Conservation (phyloP, 345 rosid genomes). For the Lepidium africanum region DNA sequence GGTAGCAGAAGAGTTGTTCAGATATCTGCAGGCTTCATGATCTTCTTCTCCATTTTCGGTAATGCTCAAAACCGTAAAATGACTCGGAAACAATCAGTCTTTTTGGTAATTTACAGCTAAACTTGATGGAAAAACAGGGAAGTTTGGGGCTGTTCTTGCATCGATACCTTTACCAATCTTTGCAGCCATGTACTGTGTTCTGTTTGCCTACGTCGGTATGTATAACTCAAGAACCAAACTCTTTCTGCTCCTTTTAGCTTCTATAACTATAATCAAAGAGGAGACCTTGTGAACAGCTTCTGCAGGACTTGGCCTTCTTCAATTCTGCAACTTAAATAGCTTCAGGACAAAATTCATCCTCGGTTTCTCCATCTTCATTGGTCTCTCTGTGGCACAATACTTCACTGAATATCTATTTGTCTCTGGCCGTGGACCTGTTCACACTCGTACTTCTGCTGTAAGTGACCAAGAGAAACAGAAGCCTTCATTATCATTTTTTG, state of each 20-base stretch:
- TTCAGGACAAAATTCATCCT: conserved; percentile 76
- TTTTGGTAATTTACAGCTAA: background rate
- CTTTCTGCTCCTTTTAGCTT: background rate
- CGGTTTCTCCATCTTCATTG: conserved; percentile 76
- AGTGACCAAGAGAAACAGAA: conserved; percentile 11
- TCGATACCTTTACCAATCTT: conserved; percentile 78
- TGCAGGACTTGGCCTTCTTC: conserved; percentile 75
- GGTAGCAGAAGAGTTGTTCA: conserved; percentile 83
- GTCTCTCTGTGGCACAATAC: conserved; percentile 79
- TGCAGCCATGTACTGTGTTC: conserved; percentile 79
- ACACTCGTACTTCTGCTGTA: conserved; percentile 55
- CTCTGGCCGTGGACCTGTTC: conserved; percentile 66
- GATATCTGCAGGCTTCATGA: conserved; percentile 77
- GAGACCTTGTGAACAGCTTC: conserved; percentile 44
- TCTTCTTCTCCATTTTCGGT: conserved; percentile 87
- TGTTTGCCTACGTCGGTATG: conserved; percentile 83
- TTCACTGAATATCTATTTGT: conserved; percentile 49
- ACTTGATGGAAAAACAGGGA: conserved; percentile 43
- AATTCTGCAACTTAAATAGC: conserved; percentile 83
- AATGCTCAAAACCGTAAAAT: background rate
- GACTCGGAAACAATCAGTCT: background rate
- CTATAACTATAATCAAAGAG: background rate
- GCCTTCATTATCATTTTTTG: background rate
- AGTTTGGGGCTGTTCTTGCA: conserved; percentile 89
- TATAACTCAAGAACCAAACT: background rate